Conservation (phyloP, 768 basidiomycete species). For the Amanita phalloides region DNA sequence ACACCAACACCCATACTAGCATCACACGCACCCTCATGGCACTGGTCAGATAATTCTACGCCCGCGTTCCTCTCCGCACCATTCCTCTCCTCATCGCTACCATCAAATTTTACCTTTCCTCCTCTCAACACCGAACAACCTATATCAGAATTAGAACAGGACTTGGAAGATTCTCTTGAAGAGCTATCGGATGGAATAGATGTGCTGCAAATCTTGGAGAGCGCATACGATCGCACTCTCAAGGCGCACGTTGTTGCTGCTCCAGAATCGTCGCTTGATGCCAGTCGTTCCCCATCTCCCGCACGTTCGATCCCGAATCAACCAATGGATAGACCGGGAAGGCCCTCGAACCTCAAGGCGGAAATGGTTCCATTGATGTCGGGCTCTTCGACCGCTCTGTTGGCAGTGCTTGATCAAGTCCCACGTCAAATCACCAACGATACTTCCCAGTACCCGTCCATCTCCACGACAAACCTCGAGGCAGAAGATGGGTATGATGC, state of each 20-base stretch:
- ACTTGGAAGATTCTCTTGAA: constrained; percentile 32
- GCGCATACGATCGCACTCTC: constrained; percentile 57
- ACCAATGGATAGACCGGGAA: background rate
- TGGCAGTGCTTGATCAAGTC: constrained; percentile 12
- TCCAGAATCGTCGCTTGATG: constrained; percentile 5
- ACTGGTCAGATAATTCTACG: constrained; percentile 8
- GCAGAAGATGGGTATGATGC: constrained; percentile 27
- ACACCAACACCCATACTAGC: constrained; percentile 11
- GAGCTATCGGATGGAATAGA: constrained; percentile 64
- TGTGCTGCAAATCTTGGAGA: constrained; percentile 57
- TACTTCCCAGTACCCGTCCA: constrained; percentile 3
- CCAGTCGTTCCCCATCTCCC: constrained; percentile 8
- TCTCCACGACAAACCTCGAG: constrained; percentile 12
- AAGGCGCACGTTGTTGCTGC: constrained; percentile 41
- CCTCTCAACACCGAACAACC: constrained; percentile 7
- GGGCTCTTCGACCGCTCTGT: constrained; percentile 6
- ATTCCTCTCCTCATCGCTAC: constrained; percentile 5
- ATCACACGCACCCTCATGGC: constrained; percentile 6
- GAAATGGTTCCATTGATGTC: constrained; percentile 6
- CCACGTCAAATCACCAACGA: constrained; percentile 4
- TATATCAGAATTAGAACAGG: constrained; percentile 13
- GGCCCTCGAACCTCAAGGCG: background rate
- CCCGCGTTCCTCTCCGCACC: constrained; percentile 11
- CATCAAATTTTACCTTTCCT: constrained; percentile 4
- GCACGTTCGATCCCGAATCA: constrained; percentile 2